Percentiles rank a stretch among this genome's conserved stretches.
These are phyloP conservation scores for Anthoceros angustus DNA, from an alignment of 225 moss, liverwort and hornwort genomes.

Conservation along the genomic window DNA sequence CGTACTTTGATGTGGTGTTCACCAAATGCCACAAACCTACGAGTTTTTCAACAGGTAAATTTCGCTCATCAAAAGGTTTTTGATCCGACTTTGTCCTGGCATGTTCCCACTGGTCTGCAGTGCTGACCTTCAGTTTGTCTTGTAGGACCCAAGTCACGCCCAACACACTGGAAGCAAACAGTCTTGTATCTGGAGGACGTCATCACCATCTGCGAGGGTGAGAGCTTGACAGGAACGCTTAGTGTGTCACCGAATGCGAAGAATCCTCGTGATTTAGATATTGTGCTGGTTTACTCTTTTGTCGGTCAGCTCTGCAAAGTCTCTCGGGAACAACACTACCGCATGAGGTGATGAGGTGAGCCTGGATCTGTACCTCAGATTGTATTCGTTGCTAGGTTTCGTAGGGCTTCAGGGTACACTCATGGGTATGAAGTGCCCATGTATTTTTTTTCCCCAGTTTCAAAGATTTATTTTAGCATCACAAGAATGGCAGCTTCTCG, in stretches of 20 bases:
- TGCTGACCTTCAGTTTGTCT: neutral
- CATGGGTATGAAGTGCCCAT: too few relatives aligned
- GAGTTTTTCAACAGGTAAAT: constrained; percentile 80
- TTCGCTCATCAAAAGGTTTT: neutral
- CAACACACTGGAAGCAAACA: constrained; percentile 99
- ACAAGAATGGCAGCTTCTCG: too few relatives aligned
- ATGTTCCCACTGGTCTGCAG: neutral
- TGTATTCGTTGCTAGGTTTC: too few relatives aligned
- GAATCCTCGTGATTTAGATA: constrained; percentile 92
- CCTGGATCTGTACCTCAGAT: too few relatives aligned
- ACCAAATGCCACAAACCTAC: constrained; percentile 93
- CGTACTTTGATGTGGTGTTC: constrained; percentile 88
- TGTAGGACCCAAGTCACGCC: constrained; percentile 75
- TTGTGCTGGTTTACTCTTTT: constrained; percentile 57
- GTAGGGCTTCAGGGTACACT: too few relatives aligned
- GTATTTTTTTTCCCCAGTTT: too few relatives aligned
- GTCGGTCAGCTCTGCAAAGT: constrained; percentile 61
- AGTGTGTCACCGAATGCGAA: constrained; percentile 79
- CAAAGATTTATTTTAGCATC: too few relatives aligned
- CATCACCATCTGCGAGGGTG: constrained; percentile 90
- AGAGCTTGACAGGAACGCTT: constrained; percentile 62
- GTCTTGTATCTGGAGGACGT: constrained; percentile 96
- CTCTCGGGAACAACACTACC: constrained; percentile 70
- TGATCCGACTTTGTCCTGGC: neutral
- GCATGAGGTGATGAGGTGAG: constrained; percentile 48